Percentiles rank a stretch among this genome's conserved stretches.
These are phyloP conservation scores for Allium fistulosum DNA, from an alignment of 106 monocot species.

Conservation along the genomic window DNA sequence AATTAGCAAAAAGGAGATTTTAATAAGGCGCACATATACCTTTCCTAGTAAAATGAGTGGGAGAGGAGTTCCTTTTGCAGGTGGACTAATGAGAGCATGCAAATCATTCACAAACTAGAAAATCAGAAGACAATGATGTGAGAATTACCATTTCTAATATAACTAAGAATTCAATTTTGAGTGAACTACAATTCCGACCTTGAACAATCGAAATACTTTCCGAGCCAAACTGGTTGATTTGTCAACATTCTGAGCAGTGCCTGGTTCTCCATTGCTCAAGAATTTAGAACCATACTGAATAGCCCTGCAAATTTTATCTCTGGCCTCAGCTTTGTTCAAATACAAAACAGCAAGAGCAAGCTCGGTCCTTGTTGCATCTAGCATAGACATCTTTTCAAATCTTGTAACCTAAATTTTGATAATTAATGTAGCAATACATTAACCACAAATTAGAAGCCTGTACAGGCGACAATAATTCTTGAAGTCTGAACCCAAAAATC, in stretches of 20 bases:
- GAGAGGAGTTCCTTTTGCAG: constrained; percentile 59
- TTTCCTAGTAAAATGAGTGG: constrained; percentile 80
- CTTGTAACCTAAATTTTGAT: too few relatives aligned
- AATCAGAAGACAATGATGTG: not conserved
- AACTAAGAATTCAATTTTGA: not conserved
- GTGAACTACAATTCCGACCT: constrained; percentile 24
- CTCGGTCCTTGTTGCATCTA: constrained; percentile 69
- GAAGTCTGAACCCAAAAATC: too few relatives aligned
- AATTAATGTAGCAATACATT: too few relatives aligned
- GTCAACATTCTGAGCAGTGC: constrained; percentile 78
- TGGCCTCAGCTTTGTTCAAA: constrained; percentile 84
- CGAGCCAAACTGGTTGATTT: constrained; percentile 82
- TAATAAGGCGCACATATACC: constrained; percentile 24
- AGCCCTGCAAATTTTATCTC: constrained; percentile 89
- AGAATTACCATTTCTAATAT: not conserved
- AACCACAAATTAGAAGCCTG: too few relatives aligned
- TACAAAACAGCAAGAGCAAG: constrained; percentile 72
- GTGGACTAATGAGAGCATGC: constrained; percentile 79
- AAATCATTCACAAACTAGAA: constrained; percentile 90
- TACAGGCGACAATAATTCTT: too few relatives aligned
- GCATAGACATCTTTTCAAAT: constrained; percentile 42
- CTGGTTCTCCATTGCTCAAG: constrained; percentile 76
- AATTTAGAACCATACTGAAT: constrained; percentile 93
- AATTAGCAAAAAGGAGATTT: too few relatives aligned
- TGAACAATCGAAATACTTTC: constrained; percentile 86